phyloP scores from a whole-genome alignment of 163 green algal genomes.

The Chloromonas sp. region DNA sequence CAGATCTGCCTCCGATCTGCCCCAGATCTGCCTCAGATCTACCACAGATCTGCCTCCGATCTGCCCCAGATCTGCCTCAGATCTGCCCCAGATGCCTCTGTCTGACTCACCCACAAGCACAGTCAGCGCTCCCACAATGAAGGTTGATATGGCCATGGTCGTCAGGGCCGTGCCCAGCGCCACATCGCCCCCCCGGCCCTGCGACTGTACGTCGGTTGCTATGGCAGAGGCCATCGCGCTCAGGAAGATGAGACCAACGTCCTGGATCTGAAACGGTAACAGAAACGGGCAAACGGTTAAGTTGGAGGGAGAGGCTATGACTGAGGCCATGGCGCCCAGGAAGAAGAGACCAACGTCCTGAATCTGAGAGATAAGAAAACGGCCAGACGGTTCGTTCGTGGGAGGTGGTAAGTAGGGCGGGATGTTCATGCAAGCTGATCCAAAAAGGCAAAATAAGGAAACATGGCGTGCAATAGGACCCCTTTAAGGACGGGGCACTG shows the following conservation, averaged over 20 bases:
- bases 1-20: too few relatives aligned
- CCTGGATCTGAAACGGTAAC: conserved; percentile 50
- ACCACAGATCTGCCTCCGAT: too few relatives aligned
- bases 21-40: too few relatives aligned
- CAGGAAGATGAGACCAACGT: conserved; percentile 84
- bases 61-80: too few relatives aligned
- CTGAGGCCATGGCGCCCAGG: not conserved
- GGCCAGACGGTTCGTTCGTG: not conserved
- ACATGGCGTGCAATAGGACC: too few relatives aligned
- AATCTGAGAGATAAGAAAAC: not conserved
- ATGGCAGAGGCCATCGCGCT: conserved; percentile 74
- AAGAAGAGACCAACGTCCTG: not conserved
- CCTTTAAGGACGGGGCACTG: too few relatives aligned
- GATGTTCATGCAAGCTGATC: not conserved
- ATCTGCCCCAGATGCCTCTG: not conserved
- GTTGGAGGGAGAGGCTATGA: not conserved
- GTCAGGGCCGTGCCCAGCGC: conserved; percentile 67
- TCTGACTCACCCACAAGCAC: conserved; percentile 12
- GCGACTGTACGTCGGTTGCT: conserved; percentile 25
- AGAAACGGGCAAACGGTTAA: not conserved
- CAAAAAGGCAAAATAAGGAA: too few relatives aligned
- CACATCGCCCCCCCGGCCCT: conserved; percentile 9
- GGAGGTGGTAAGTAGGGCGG: not conserved
- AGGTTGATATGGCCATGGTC: conserved; percentile 49
- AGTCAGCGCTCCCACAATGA: conserved; percentile 43